Conservation (phyloP, 2,329 filamentous ascomycete genomes). For the Sordariomycetes sp. region DNA sequence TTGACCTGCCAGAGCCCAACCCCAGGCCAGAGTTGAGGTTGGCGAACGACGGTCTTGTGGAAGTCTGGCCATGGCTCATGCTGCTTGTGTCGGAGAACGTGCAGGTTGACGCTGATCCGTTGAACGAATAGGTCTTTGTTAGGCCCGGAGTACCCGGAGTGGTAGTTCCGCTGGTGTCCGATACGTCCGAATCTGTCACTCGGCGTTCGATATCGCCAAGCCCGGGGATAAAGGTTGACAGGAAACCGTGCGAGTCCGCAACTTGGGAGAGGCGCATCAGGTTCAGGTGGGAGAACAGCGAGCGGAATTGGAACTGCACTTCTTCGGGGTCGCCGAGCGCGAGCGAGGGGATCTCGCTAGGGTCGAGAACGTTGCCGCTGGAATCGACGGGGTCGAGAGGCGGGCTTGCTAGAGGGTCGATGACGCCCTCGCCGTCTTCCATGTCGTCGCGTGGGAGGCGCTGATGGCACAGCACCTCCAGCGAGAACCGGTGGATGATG, state of each 20-base stretch:
- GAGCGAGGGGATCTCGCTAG: constrained; percentile 63
- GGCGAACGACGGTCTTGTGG: constrained; percentile 58
- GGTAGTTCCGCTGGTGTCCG: constrained; percentile 36
- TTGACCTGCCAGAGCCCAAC: constrained; percentile 47
- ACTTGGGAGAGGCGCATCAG: constrained; percentile 72
- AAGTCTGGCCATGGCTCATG: constrained; percentile 47
- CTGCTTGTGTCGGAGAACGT: constrained; percentile 66
- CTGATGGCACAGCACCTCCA: constrained; percentile 75
- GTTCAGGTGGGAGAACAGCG: constrained; percentile 92
- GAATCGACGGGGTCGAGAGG: constrained; percentile 75
- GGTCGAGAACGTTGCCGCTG: constrained; percentile 65
- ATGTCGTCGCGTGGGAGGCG: constrained; percentile 58
- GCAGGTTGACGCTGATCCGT: constrained; percentile 49
- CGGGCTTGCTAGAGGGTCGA: constrained; percentile 74
- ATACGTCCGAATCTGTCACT: constrained; percentile 70
- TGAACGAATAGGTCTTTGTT: constrained; percentile 52
- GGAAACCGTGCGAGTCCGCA: constrained; percentile 77
- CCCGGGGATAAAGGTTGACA: constrained; percentile 86
- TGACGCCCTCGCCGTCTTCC: constrained; percentile 43
- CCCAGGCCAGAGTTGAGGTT: constrained; percentile 55
- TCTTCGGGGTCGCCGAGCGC: constrained; percentile 67
- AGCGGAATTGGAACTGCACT: constrained; percentile 44
- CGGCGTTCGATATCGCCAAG: constrained; percentile 85
- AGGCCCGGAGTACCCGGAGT: constrained; percentile 32
- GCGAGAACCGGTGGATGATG: constrained; percentile 86